A percentile compares a stretch with the other conserved stretches of the same genome.
Conservation (phyloP, 2,329 filamentous ascomycete genomes). For the Peltaster fructicola region DNA sequence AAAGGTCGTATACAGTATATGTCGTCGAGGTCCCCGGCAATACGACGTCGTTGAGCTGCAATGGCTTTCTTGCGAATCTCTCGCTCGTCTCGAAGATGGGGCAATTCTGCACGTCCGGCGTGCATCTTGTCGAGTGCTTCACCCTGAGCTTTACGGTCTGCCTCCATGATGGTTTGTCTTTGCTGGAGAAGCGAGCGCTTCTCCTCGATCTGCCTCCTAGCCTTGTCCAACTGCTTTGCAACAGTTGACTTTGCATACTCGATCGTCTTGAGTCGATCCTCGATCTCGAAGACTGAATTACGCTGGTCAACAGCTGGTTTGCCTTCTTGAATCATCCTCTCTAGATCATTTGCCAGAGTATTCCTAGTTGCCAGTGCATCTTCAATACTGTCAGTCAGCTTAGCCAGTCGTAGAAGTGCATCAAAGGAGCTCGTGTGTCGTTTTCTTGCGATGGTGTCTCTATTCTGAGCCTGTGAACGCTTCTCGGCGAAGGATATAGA, state of each 20-base stretch:
- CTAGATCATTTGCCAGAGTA: conserved; percentile 61
- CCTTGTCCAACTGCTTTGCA: conserved; percentile 44
- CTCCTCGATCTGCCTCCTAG: conserved; percentile 46
- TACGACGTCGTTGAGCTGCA: conserved; percentile 71
- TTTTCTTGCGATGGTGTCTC: conserved; percentile 22
- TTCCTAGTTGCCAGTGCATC: conserved; percentile 68
- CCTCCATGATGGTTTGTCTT: conserved; percentile 48
- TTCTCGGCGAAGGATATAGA: no score
- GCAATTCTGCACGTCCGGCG: conserved; percentile 37
- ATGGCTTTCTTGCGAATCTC: conserved; percentile 44
- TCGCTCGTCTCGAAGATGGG: conserved; percentile 9
- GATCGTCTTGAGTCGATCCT: conserved; percentile 27
- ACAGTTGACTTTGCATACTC: conserved; percentile 42
- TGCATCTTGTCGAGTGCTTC: conserved; percentile 33
- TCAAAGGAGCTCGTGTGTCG: conserved; percentile 68
- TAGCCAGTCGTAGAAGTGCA: conserved; percentile 70
- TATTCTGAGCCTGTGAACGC: no score
- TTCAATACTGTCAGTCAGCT: conserved; percentile 77
- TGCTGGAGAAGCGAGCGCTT: conserved; percentile 47
- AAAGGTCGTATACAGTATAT: conserved; percentile 70
- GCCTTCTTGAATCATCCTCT: conserved; percentile 27
- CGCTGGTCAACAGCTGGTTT: conserved; percentile 19
- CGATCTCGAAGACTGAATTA: conserved; percentile 23
- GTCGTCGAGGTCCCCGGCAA: conserved; percentile 62
- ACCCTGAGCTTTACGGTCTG: conserved; percentile 19